Base-by-base conservation (phyloP, 2,329 filamentous ascomycete species). In the Pseudogymnoascus sp. region DNA sequence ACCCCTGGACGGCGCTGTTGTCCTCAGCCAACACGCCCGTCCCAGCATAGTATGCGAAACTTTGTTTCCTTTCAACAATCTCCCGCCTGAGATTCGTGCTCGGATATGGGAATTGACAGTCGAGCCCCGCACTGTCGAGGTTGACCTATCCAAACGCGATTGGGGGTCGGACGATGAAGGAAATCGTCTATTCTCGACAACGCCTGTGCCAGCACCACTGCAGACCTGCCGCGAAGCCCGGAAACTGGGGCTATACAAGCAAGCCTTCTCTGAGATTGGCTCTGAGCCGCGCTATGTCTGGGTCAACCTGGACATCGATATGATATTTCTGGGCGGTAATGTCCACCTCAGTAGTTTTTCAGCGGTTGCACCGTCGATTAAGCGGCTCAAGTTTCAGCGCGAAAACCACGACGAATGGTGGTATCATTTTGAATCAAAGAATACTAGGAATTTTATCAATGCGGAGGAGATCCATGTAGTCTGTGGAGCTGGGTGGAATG, bases 1-100 rank as follows among this genome's bases (percentile, higher is more conserved):
- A 18, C 16, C 25, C 28, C 50, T 14, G 4, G 25, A 16, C 25
- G 16, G 18, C 18, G 22, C 39, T 22, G 39, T 20, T 28, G 28
- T n/a, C 22, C n/a, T 3, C 12, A 16, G n/a, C 7, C 14, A 41
- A 28, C 41, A n/a, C 22, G 3, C 22, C 22, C 7, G 14, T 11
- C 9, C 6, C 2, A 8, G 25, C 22, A 28, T 6, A 47, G 22
- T 14, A 47, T 11, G 1, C 14, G 6, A n/a, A 14, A 16, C 6
- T n/a, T 6, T 28, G 41, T 7, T 41, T 4, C 3, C 37, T 2
- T 68, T 67, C 35, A 30, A 38, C 12, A 54, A 61, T 4, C 61
- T 67, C 22, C 67, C 66, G 11, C 37, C 37, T 7, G 66, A 69
- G 41, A 58, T 67, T 11, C 62, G 63, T 6, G n/a, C 16, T 2